Evolutionary conservation across 2,329 filamentous ascomycete genomes (phyloP).

Genomic region (Sphaerostilbella broomeana): DNA sequence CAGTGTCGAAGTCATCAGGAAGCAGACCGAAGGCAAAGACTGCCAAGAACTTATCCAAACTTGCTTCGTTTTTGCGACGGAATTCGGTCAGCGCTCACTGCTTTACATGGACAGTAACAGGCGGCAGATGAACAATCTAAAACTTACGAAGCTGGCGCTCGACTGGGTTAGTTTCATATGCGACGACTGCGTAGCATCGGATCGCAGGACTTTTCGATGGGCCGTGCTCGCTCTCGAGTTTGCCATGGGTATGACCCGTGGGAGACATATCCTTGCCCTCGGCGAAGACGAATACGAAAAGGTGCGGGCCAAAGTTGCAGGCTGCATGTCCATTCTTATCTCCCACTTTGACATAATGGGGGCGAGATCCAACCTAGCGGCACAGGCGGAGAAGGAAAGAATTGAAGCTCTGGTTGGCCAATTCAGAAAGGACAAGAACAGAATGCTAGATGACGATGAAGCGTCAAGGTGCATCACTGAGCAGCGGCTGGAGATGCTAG

Average conservation of each 20-base stretch:
- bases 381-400: constrained; percentile 86
- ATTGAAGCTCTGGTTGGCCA: constrained; percentile 74
- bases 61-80: constrained; percentile 97
- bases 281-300: constrained; percentile 80
- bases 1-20: constrained; percentile 86
- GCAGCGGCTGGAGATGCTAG: constrained; percentile 66
- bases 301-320: constrained; percentile 81
- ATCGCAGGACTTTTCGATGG: constrained; percentile 96
- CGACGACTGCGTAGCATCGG: constrained; percentile 89
- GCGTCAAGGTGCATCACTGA: constrained; percentile 67
- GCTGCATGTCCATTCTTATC: constrained; percentile 95
- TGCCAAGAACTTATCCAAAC: constrained; percentile 96
- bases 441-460: constrained; percentile 73
- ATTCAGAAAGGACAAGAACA: constrained; percentile 70
- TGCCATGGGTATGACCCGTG: constrained; percentile 93
- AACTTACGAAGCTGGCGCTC: constrained; percentile 83
- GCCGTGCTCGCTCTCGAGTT: constrained; percentile 93
- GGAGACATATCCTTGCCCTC: constrained; percentile 85
- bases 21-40: constrained; percentile 74
- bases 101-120: constrained; percentile 94
- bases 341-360: constrained; percentile 99
- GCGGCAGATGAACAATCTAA: constrained; percentile 94
- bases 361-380: constrained; percentile 84
- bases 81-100: constrained; percentile 91
- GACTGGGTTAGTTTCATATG: constrained; percentile 99